Conservation (phyloP, 768 basidiomycete species). For the Exsudoporus frostii region DNA sequence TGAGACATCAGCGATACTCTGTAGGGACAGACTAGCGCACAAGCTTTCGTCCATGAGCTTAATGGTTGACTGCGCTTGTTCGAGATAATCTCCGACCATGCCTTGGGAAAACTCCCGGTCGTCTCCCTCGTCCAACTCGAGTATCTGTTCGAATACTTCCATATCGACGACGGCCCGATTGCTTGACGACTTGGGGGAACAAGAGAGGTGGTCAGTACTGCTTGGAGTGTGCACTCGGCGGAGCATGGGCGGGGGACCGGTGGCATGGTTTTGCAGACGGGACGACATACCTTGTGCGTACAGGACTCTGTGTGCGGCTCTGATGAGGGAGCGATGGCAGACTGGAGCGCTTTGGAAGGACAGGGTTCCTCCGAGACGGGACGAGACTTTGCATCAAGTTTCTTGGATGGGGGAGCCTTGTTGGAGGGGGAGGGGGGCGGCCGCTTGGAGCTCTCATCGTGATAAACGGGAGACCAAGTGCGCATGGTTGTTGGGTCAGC, state of each 20-base stretch:
- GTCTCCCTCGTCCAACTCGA: constrained; percentile 90
- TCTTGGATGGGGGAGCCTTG: constrained; percentile 31
- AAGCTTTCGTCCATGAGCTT: constrained; percentile 70
- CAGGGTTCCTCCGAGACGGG: constrained; percentile 28
- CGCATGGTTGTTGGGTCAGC: constrained; percentile 28
- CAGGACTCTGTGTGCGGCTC: constrained; percentile 20
- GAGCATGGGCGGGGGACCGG: background rate
- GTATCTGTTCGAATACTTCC: constrained; percentile 80
- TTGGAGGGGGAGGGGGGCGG: constrained; percentile 33
- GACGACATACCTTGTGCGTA: constrained; percentile 28
- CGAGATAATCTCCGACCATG: constrained; percentile 80
- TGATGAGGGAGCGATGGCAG: constrained; percentile 1
- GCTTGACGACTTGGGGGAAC: constrained; percentile 6
- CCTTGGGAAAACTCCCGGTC: constrained; percentile 68
- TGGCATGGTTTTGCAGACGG: background rate
- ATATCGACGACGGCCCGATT: constrained; percentile 59
- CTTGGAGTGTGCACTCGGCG: background rate
- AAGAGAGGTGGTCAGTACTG: constrained; percentile 7
- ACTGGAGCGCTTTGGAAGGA: constrained; percentile 8
- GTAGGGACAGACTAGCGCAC: constrained; percentile 49
- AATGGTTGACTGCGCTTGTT: constrained; percentile 77
- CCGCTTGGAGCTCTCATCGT: constrained; percentile 28
- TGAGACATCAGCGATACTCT: constrained; percentile 15
- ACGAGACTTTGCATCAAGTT: constrained; percentile 30
- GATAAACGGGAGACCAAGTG: constrained; percentile 29